Base-by-base conservation (phyloP, 164 flowering plant genomes). In the Stephania yunnanensis region DNA sequence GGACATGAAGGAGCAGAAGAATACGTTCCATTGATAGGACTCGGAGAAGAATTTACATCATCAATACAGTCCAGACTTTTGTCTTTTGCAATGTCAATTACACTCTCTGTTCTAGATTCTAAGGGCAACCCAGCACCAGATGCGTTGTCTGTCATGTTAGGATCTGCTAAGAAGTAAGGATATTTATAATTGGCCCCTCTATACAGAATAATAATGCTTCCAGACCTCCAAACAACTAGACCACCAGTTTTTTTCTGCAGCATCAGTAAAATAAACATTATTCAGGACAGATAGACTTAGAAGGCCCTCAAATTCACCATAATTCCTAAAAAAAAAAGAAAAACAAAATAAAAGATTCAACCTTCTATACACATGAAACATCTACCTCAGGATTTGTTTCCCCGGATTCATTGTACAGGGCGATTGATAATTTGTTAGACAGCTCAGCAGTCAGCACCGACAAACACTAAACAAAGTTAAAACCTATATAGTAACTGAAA, bases 231-330 rank as follows among this genome's bases (percentile, higher is more conserved):
- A 78, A 95, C 80, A 81, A 95, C 97, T 81, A 95, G 52, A 15
- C 98, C 99, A 74, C 99, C 99, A 68, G 97, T 93, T 86, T 91
- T 93, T 52, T 86, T 91, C 99, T 95, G 90, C 20, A 58, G 74
- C 45, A 82, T 79, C 70, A 53, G 46, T 63, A 80, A 1, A 52
- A 77, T 79, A 78, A 22, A 72, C 30, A 64, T 36, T 69, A 10
- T 19, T 77, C 5, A 50, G 68, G 77, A 68, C 48, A 53, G 19
- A 53, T 15, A 52, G 45, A 42, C 20, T 70, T 46, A 45, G 53
- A 70, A 45, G 53, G 52, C 9, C 8, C 30, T 20, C 20, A 19
- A 20, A 48, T 36, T 8, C 71, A 52, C 19, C 20, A 68, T 68
- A 50, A 36, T 68, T 68, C 48, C 58, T 50, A 29, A 75, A 68